Evolutionary conservation across 2,329 filamentous ascomycete species (phyloP).

Genomic region (Ceratocystis harringtonii): DNA sequence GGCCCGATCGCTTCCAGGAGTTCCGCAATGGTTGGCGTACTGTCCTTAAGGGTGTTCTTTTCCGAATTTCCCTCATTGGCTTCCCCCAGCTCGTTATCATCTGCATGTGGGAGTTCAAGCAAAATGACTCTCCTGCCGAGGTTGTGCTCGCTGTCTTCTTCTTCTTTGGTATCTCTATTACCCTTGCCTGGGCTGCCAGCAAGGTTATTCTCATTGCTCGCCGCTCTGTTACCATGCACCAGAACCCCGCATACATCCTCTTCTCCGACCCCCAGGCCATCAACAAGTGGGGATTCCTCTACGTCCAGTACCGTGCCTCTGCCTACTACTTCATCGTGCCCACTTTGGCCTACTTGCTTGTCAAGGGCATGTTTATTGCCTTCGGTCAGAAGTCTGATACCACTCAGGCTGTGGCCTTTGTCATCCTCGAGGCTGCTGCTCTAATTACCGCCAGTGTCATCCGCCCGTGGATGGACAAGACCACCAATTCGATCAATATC

Average conservation of each 20-base stretch:
- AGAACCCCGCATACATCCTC: slow-evolving; percentile 91
- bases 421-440: slow-evolving; percentile 67
- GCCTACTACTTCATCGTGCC: slow-evolving; percentile 92
- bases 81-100: slow-evolving; percentile 84
- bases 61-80: slow-evolving; percentile 76
- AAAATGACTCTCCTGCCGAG: slow-evolving; percentile 69
- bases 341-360: slow-evolving; percentile 58
- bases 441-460: slow-evolving; percentile 66
- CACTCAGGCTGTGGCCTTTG: slow-evolving; percentile 65
- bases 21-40: slow-evolving; percentile 92
- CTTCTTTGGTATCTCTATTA: slow-evolving; percentile 62
- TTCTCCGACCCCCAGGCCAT: slow-evolving; percentile 88
- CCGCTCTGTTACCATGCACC: slow-evolving; percentile 78
- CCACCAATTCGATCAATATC: slow-evolving; percentile 93
- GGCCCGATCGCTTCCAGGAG: slow-evolving; percentile 72
- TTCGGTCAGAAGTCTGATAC: slow-evolving; percentile 56
- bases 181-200: slow-evolving; percentile 70
- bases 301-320: slow-evolving; percentile 89
- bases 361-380: slow-evolving; percentile 82
- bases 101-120: slow-evolving; percentile 85
- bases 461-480: slow-evolving; percentile 97
- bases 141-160: slow-evolving; percentile 81
- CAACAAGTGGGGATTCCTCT: slow-evolving; percentile 97
- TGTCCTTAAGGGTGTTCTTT: slow-evolving; percentile 84
- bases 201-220: slow-evolving; percentile 85